A percentile compares a stretch with the other conserved stretches of the same genome.
These are phyloP conservation scores for Dovyalis caffra DNA, from an alignment of 345 rosid species.

Conservation along the genomic window DNA sequence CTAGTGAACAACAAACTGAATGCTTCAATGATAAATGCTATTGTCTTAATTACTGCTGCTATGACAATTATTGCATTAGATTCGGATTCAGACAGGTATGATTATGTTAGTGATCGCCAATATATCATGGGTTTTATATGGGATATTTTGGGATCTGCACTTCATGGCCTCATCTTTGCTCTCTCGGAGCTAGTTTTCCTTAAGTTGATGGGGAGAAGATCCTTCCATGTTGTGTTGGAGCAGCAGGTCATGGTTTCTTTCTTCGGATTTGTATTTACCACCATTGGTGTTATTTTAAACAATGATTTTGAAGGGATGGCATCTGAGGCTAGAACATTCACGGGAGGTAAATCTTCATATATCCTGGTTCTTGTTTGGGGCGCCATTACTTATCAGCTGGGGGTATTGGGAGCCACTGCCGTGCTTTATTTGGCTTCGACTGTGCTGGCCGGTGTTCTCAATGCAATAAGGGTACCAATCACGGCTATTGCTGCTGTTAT, in stretches of 20 bases:
- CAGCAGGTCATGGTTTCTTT: conserved; percentile 83
- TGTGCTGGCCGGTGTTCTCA: conserved; percentile 76
- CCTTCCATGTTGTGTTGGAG: conserved; percentile 82
- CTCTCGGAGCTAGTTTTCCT: conserved; percentile 73
- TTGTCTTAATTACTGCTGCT: conserved; percentile 66
- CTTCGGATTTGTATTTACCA: conserved; percentile 62
- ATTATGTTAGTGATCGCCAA: conserved; percentile 43
- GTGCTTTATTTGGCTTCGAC: conserved; percentile 76
- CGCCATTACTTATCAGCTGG: conserved; percentile 67
- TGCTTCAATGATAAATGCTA: conserved; percentile 58
- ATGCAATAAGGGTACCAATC: conserved; percentile 79
- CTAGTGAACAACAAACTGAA: conserved; percentile 71
- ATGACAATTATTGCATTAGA: conserved; percentile 71
- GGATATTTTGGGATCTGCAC: conserved; percentile 81
- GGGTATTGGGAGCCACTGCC: conserved; percentile 68
- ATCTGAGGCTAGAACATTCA: conserved; percentile 17
- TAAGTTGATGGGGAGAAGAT: conserved; percentile 66
- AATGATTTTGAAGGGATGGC: conserved; percentile 52
- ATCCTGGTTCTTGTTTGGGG: conserved; percentile 58
- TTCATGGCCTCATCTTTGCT: conserved; percentile 85
- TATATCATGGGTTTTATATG: conserved; percentile 71
- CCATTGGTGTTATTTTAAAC: conserved; percentile 53
- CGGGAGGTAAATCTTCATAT: conserved; percentile 32
- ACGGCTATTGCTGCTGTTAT: conserved; percentile 77
- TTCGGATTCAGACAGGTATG: conserved; percentile 68